phyloP scores from a whole-genome alignment of 169 alveolate species.

The Eimeria sp. region DNA sequence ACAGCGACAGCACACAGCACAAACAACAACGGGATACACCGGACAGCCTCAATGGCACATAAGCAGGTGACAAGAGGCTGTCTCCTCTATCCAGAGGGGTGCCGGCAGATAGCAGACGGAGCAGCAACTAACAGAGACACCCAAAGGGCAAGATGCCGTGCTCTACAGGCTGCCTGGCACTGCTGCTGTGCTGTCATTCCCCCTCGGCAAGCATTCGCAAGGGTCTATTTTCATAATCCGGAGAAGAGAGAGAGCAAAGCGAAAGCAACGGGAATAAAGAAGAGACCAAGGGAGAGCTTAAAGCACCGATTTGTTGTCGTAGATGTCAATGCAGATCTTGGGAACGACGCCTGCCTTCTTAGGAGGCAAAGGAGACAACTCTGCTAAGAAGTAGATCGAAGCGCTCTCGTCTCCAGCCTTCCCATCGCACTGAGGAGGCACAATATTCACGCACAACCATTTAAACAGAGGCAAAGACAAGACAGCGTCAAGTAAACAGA shows the following conservation, averaged over 20 bases:
- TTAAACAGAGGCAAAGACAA: no score
- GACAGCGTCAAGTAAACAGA: no score
- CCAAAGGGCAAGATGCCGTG: no score
- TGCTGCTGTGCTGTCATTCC: no score
- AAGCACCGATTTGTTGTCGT: slow-evolving; percentile 75
- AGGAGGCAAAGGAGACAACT: slow-evolving; percentile 71
- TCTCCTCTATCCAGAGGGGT: not conserved
- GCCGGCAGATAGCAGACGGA: no score
- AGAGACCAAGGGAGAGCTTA: not conserved
- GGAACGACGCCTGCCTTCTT: slow-evolving; percentile 54
- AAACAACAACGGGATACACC: no score
- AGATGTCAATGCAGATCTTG: slow-evolving; percentile 68
- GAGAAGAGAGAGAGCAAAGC: not conserved
- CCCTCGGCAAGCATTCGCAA: no score
- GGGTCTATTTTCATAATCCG: no score
- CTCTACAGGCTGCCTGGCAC: no score
- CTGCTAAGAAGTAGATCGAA: slow-evolving; percentile 45
- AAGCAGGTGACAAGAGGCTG: not conserved
- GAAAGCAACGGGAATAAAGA: not conserved
- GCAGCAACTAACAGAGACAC: no score
- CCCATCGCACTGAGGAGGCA: slow-evolving; percentile 62
- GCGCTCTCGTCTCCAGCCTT: slow-evolving; percentile 67
- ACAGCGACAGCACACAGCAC: not conserved
- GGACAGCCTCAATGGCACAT: not conserved
- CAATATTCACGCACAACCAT: not conserved